Percentiles rank a stretch among this genome's conserved stretches.
phyloP scores from a whole-genome alignment of 805 yeast species.

The Wickerhamomyces subpelliculosus region DNA sequence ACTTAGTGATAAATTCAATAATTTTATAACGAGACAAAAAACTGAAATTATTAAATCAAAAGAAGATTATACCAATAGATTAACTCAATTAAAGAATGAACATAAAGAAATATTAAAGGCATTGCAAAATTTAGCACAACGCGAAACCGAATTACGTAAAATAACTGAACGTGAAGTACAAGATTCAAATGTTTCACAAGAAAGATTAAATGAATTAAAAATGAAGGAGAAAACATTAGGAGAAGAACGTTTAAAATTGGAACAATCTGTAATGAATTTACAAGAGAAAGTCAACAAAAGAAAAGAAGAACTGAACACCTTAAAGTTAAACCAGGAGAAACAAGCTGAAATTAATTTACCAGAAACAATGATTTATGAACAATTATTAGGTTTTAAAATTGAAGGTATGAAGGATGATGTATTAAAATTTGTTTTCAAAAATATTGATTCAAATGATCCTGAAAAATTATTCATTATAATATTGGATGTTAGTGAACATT shows the following conservation, averaged over 20 bases:
- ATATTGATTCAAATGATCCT: conserved; percentile 37
- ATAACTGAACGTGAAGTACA: conserved; percentile 6
- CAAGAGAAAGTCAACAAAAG: conserved; percentile 23
- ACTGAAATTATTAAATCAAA: conserved; percentile 25
- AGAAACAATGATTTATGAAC: conserved; percentile 46
- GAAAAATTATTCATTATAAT: conserved; percentile 36
- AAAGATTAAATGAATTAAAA: conserved; percentile 24
- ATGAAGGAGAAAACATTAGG: conserved; percentile 29
- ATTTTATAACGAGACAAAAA: conserved; percentile 27
- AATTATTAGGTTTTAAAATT: conserved; percentile 46
- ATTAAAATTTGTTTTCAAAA: conserved; percentile 41
- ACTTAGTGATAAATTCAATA: conserved; percentile 33
- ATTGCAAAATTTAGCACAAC: conserved; percentile 3
- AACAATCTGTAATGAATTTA: conserved; percentile 27
- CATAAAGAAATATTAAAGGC: conserved; percentile 24
- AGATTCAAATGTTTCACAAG: conserved; percentile 28
- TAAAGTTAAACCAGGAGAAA: conserved; percentile 28
- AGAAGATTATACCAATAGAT: conserved; percentile 25
- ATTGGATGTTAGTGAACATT: conserved; percentile 37
- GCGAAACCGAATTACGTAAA: conserved; percentile 8
- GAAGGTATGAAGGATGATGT: conserved; percentile 42
- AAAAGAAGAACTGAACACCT: conserved; percentile 25
- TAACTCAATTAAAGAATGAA: conserved; percentile 27
- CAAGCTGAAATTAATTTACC: conserved; percentile 45
- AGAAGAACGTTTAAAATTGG: conserved; percentile 22